These are phyloP conservation scores for Podospora didyma DNA, from an alignment of 495 filamentous ascomycete species.

Conservation along the genomic window DNA sequence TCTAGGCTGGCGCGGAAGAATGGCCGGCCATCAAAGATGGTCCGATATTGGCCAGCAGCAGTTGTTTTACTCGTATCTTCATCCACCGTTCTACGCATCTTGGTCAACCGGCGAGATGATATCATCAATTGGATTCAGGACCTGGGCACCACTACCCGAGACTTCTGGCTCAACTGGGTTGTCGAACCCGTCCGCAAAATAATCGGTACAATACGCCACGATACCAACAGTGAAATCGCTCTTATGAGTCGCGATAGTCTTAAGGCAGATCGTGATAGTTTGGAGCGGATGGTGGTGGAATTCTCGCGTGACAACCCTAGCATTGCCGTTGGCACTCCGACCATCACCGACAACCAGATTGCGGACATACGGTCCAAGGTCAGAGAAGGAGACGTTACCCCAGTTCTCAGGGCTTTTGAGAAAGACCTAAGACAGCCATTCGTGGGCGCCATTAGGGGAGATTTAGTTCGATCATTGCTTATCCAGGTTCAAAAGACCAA, in stretches of 20 bases:
- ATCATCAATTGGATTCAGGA: conserved; percentile 73
- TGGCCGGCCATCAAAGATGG: conserved; percentile 69
- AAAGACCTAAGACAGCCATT: conserved; percentile 77
- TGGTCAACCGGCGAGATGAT: conserved; percentile 65
- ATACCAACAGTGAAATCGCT: conserved; percentile 84
- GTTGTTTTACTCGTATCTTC: conserved; percentile 67
- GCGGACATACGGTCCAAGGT: conserved; percentile 70
- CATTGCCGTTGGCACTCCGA: conserved; percentile 35
- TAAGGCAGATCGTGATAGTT: conserved; percentile 79
- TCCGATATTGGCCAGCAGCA: conserved; percentile 85
- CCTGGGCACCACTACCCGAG: conserved; percentile 69
- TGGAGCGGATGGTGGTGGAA: conserved; percentile 97
- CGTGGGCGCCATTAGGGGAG: conserved; percentile 71
- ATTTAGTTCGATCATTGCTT: conserved; percentile 83
- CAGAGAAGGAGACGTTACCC: conserved; percentile 86
- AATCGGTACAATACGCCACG: conserved; percentile 86
- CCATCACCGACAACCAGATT: conserved; percentile 56
- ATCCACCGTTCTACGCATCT: conserved; percentile 72
- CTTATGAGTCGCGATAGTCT: conserved; percentile 92
- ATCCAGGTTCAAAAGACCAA: conserved; percentile 99
- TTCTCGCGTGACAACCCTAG: conserved; percentile 78
- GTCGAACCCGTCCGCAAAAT: conserved; percentile 77
- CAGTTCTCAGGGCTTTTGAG: conserved; percentile 86
- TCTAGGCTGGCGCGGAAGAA: conserved; percentile 47
- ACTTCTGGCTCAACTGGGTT: conserved; percentile 97